phyloP scores from a whole-genome alignment of 306 rosid genomes.

The Cyamopsis tetragonoloba region DNA sequence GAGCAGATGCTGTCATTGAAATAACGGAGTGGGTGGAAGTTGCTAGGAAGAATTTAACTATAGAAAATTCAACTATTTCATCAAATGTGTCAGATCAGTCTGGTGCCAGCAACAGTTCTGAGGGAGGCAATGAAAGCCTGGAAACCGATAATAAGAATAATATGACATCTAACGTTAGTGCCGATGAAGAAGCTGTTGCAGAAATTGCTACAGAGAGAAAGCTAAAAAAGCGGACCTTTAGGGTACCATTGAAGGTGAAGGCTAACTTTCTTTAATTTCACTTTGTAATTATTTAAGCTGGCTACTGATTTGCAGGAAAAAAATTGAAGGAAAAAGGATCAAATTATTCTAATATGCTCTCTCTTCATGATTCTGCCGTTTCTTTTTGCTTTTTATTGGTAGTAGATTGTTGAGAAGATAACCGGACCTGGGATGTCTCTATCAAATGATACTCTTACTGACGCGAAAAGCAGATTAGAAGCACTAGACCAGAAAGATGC shows the following conservation, averaged over 20 bases:
- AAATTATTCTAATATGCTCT: neutral
- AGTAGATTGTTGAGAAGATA: constrained; percentile 72
- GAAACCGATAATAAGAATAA: constrained; percentile 44
- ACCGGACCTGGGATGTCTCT: constrained; percentile 62
- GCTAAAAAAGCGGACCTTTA: constrained; percentile 81
- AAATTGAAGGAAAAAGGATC: neutral
- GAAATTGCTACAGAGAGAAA: constrained; percentile 66
- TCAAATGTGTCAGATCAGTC: constrained; percentile 54
- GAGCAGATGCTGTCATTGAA: constrained; percentile 93
- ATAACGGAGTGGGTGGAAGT: constrained; percentile 94
- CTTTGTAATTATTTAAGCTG: neutral
- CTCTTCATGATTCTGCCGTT: neutral
- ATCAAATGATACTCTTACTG: constrained; percentile 63
- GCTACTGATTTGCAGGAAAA: neutral
- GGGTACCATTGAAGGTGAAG: constrained; percentile 81
- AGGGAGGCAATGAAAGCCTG: constrained; percentile 49
- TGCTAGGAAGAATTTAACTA: constrained; percentile 62
- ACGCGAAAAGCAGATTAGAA: constrained; percentile 73
- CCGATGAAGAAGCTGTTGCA: constrained; percentile 48
- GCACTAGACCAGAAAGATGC: constrained; percentile 80
- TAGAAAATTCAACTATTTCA: constrained; percentile 75
- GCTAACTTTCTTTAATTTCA: neutral
- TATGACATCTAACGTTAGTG: constrained; percentile 39
- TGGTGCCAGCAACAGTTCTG: constrained; percentile 54
- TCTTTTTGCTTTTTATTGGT: constrained; percentile 1